Conservation (phyloP, 495 filamentous ascomycete species). For the Annulohypoxylon moriforme region DNA sequence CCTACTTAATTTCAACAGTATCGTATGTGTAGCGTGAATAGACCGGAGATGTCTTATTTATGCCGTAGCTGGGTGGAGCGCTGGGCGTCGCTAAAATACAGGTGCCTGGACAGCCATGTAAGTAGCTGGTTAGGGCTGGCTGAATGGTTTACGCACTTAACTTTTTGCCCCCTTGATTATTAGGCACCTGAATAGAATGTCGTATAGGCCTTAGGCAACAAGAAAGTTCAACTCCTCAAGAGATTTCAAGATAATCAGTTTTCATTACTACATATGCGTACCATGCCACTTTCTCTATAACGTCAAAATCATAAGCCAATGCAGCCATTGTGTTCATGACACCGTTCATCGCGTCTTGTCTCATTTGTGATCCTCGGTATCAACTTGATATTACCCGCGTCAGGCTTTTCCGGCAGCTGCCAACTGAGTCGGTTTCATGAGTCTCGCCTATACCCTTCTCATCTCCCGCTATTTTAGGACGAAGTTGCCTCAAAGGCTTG, state of each 20-base stretch:
- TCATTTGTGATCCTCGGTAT: slow-evolving; percentile 16
- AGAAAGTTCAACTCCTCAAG: neutral
- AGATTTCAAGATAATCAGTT: slow-evolving; percentile 16
- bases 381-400: slow-evolving; percentile 3
- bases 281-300: slow-evolving; percentile 35
- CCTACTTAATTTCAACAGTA: neutral
- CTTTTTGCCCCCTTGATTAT: neutral
- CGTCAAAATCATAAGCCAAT: slow-evolving; percentile 29
- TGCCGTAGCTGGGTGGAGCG: too few relatives aligned
- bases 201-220: neutral
- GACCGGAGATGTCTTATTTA: neutral
- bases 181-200: neutral
- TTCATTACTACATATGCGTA: slow-evolving; percentile 42
- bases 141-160: neutral
- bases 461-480: neutral
- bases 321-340: slow-evolving; percentile 30
- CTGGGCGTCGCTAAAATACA: neutral
- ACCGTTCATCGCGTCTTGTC: slow-evolving; percentile 29
- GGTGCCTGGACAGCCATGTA: neutral
- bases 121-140: neutral
- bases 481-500: neutral
- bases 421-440: neutral
- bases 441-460: neutral
- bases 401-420: neutral
- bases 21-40: neutral